Base-by-base conservation (phyloP, 2,329 filamentous ascomycete species). In the Scolecobasidium constrictum region DNA sequence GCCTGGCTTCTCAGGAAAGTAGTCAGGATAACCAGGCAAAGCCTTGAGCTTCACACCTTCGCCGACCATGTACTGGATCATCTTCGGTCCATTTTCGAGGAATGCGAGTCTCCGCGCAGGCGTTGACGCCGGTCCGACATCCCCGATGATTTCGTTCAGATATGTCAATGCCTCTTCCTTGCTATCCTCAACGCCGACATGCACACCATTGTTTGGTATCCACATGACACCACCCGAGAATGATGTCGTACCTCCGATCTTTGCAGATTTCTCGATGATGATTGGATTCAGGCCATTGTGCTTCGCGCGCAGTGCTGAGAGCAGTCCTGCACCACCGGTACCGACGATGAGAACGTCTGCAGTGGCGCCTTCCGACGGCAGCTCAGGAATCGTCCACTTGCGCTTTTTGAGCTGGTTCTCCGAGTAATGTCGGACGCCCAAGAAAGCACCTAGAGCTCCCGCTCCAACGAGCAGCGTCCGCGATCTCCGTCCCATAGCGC, bases 161-260 rank as follows among this genome's bases (percentile, higher is more conserved):
- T 61, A 61, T 20, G 43, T 47, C 7, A 56, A 39, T 0, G 55
- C 56, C 13, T 51, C 44, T 11, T 53, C 49, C 2, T 42, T 26
- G 40, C 48, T 56, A 48, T 62, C 59, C 21, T 45, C 5, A 3
- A 53, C 36, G 7, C 48, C 50, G 3, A 46, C 41, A 19, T 47
- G 45, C 6, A 56, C 22, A 35, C 54, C 50, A 23, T 54, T 57
- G 40, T 54, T 53, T 2, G 61, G 61, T 9, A 64, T 53, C 61
- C 61, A 64, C 19, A 57, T 44, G 2, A 51, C 54, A 15, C 56
- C 56, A 15, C 60, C 60, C 2, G 60, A 63, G 35, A 54, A 60
- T n/a, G 52, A 52, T 7, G 59, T 52, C 1, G 60, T 55, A 15
- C 61, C 61, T 9, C 60, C 61, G 23, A 62, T 46, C 18, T 50